These are phyloP conservation scores for Tilletia setariae DNA, from an alignment of 1,284 basidiomycete species.

Conservation along the genomic window DNA sequence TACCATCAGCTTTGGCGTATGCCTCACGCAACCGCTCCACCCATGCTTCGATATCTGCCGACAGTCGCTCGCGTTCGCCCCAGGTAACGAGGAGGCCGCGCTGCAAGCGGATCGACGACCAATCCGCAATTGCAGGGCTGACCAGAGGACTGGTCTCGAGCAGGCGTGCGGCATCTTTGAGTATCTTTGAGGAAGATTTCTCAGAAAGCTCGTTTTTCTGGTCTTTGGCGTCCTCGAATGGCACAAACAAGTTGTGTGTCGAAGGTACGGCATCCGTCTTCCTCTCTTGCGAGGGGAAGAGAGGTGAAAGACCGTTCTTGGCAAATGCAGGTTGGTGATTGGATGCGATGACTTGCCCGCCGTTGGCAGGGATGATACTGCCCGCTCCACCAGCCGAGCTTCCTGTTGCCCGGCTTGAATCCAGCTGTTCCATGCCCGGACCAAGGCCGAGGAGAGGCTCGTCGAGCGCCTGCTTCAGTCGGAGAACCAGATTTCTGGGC, in stretches of 20 bases:
- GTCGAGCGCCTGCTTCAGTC: constrained; percentile 28
- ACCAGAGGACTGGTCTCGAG: constrained; percentile 40
- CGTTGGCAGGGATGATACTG: too few species aligned
- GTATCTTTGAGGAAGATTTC: not conserved
- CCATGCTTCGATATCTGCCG: constrained; percentile 48
- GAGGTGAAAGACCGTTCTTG: constrained; percentile 30
- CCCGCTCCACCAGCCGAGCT: too few species aligned
- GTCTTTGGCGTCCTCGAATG: constrained; percentile 7
- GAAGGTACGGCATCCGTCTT: constrained; percentile 30
- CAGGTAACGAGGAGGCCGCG: constrained; percentile 44
- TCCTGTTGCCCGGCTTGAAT: not conserved
- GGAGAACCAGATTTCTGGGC: not conserved
- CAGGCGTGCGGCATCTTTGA: constrained; percentile 19
- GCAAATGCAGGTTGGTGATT: not conserved
- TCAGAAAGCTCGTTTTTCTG: too few species aligned
- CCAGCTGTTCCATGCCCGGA: not conserved
- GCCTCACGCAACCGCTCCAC: constrained; percentile 26
- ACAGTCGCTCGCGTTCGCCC: constrained; percentile 47
- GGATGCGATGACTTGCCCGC: too few species aligned
- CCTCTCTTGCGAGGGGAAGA: constrained; percentile 36
- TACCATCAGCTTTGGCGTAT: not conserved
- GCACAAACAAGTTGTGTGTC: constrained; percentile 33
- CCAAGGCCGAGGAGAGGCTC: constrained; percentile 33
- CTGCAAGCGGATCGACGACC: constrained; percentile 37
- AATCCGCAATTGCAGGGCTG: constrained; percentile 46